Percentiles rank a stretch among this genome's conserved stretches.
These are phyloP conservation scores for Aspergillus kassunensis DNA, from an alignment of 495 filamentous ascomycete species.

Conservation along the genomic window DNA sequence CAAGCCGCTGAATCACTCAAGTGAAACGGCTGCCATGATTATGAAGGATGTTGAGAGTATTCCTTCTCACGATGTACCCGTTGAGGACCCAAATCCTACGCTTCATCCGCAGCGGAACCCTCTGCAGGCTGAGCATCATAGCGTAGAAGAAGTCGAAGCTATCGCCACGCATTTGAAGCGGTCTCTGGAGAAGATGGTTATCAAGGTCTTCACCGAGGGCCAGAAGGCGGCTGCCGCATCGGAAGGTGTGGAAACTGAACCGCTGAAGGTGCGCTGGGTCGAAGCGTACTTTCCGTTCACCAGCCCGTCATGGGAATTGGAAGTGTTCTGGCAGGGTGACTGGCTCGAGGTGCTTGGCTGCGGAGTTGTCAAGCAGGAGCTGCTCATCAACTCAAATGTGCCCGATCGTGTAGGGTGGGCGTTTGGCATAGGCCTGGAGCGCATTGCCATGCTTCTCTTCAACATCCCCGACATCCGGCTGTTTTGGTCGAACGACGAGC, in stretches of 20 bases:
- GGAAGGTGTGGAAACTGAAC: constrained; percentile 50
- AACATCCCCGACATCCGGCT: constrained; percentile 95
- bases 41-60: constrained; percentile 61
- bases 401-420: constrained; percentile 85
- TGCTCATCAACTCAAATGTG: constrained; percentile 72
- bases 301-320: constrained; percentile 89
- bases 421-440: constrained; percentile 88
- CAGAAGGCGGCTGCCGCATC: constrained; percentile 58
- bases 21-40: constrained; percentile 43
- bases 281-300: constrained; percentile 97
- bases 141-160: constrained; percentile 71
- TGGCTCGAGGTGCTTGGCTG: constrained; percentile 96
- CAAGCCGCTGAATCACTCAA: constrained; percentile 49
- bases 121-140: constrained; percentile 67
- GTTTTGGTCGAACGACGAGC: constrained; percentile 83
- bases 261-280: constrained; percentile 85
- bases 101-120: constrained; percentile 79
- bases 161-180: constrained; percentile 83
- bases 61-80: constrained; percentile 65
- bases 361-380: constrained; percentile 79
- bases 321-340: constrained; percentile 89
- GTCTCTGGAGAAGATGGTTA: constrained; percentile 83
- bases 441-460: constrained; percentile 95
- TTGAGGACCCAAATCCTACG: constrained; percentile 82
- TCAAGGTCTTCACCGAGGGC: constrained; percentile 80